Conservation (phyloP, 2,329 filamentous ascomycete genomes). For the Plectosphaerella cucumerina region DNA sequence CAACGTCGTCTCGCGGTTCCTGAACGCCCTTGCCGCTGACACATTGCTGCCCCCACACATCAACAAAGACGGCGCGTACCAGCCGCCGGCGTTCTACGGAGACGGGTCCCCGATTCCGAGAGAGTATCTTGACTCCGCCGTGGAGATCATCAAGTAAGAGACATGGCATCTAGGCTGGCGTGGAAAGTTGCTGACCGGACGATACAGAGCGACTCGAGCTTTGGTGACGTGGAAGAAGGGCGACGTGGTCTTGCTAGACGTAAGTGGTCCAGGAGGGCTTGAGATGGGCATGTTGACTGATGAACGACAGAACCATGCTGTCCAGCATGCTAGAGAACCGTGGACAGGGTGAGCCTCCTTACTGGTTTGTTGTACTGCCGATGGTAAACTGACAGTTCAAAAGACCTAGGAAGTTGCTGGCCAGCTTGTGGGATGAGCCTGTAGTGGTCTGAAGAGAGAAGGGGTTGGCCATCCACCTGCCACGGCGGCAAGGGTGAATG, state of each 20-base stretch:
- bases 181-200: background rate
- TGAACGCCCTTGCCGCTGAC: slow-evolving; percentile 14
- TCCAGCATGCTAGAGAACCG: slow-evolving; percentile 18
- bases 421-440: slow-evolving; percentile 17
- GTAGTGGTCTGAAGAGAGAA: background rate
- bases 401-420: slow-evolving; percentile 11
- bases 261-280: slow-evolving; percentile 1
- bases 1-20: slow-evolving; percentile 17
- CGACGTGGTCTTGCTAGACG: slow-evolving; percentile 18
- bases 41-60: slow-evolving; percentile 15
- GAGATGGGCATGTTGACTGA: background rate
- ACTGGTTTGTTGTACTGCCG: background rate
- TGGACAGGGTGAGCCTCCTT: slow-evolving; percentile 14
- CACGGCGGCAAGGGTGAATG: too few relatives aligned
- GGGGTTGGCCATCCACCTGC: too few relatives aligned
- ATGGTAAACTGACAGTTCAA: background rate
- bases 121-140: slow-evolving; percentile 17
- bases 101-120: slow-evolving; percentile 17
- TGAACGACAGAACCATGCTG: slow-evolving; percentile 15
- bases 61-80: slow-evolving; percentile 12
- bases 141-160: slow-evolving; percentile 15
- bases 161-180: background rate
- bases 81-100: slow-evolving; percentile 18
- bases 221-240: slow-evolving; percentile 14
- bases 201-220: slow-evolving; percentile 6